Conservation (phyloP, 768 basidiomycete species). For the Lentinula sp. region DNA sequence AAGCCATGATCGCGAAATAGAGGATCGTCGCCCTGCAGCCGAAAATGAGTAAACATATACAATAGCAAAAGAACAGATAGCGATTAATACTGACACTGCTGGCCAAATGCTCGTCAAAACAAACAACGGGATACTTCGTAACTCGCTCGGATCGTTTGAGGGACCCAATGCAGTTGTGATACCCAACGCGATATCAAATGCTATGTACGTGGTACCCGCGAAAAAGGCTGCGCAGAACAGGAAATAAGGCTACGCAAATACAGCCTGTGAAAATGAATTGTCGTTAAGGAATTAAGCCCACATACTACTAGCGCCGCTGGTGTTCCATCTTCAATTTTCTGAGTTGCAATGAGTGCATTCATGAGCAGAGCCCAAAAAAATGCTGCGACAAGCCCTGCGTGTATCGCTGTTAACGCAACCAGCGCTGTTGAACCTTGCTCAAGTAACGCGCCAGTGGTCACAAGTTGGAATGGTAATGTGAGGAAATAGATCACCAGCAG, state of each 20-base stretch:
- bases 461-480: slow-evolving; percentile 71
- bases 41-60: background rate
- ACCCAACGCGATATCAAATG: slow-evolving; percentile 73
- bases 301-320: slow-evolving; percentile 39
- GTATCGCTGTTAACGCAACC: slow-evolving; percentile 68
- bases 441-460: slow-evolving; percentile 76
- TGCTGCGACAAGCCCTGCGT: slow-evolving; percentile 69
- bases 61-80: background rate
- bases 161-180: slow-evolving; percentile 58
- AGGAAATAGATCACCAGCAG: slow-evolving; percentile 64
- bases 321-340: slow-evolving; percentile 90
- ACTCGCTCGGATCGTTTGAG: slow-evolving; percentile 45
- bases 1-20: slow-evolving; percentile 74
- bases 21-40: slow-evolving; percentile 49
- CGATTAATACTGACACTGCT: slow-evolving; percentile 44
- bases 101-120: slow-evolving; percentile 80
- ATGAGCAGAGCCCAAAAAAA: slow-evolving; percentile 77
- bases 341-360: slow-evolving; percentile 77
- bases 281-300: slow-evolving; percentile 34
- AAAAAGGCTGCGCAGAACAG: slow-evolving; percentile 56
- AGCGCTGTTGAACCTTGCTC: slow-evolving; percentile 70
- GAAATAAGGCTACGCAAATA: slow-evolving; percentile 51
- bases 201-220: slow-evolving; percentile 73
- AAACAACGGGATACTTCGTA: slow-evolving; percentile 73
- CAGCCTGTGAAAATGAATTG: background rate